Conservation (phyloP, 108 stramenopile genomes). For the Nitzschia sp. region DNA sequence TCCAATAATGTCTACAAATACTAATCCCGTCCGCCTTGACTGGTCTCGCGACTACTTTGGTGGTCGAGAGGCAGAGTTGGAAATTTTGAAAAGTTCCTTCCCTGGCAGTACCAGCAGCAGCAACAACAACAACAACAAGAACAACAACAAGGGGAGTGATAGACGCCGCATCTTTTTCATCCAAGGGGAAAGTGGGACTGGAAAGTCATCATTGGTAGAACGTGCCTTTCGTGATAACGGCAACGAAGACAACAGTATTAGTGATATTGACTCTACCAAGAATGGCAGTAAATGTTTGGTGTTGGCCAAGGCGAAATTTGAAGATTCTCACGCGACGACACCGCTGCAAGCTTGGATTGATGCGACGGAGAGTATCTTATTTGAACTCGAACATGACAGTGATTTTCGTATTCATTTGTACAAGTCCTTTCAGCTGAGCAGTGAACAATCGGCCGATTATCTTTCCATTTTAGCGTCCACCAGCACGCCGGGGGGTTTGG, state of each 20-base stretch:
- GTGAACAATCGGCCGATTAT: neutral
- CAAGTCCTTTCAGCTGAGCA: slow-evolving; percentile 1
- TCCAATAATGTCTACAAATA: too few species aligned
- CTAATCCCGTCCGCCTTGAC: neutral
- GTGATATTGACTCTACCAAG: neutral
- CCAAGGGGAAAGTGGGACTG: neutral
- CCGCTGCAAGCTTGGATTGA: neutral
- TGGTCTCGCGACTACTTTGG: neutral
- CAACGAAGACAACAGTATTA: neutral
- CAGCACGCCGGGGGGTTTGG: neutral
- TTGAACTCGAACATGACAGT: neutral
- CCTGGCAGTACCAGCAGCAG: too few species aligned
- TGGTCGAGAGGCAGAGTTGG: neutral
- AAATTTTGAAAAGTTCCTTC: too few species aligned
- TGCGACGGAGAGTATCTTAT: neutral
- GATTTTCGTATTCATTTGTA: neutral
- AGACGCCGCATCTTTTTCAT: slow-evolving; percentile 1
- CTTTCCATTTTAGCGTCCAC: slow-evolving; percentile 1
- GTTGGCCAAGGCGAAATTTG: slow-evolving; percentile 1
- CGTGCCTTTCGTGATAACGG: neutral
- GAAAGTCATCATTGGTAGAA: neutral
- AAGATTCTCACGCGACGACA: neutral
- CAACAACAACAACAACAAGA: neutral
- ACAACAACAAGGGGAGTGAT: neutral
- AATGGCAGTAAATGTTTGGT: neutral